These are phyloP conservation scores for Colletotrichum lindemuthianum DNA, from an alignment of 2,329 filamentous ascomycete genomes.

Conservation along the genomic window DNA sequence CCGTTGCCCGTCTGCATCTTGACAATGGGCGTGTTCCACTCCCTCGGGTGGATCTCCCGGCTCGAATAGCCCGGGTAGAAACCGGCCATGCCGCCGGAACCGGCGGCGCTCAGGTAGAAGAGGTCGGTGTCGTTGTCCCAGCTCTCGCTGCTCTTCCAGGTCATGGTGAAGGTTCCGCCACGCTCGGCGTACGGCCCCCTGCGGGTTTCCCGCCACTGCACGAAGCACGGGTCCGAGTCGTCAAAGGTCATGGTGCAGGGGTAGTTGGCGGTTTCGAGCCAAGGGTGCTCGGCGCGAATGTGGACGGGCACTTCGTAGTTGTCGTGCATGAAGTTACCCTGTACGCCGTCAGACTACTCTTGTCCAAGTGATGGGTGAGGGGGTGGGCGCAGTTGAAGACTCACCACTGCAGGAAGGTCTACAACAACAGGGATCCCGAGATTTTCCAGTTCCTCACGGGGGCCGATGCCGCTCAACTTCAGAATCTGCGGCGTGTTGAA, in stretches of 20 bases:
- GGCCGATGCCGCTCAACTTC: constrained; percentile 56
- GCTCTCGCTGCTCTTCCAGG: constrained; percentile 41
- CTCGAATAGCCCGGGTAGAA: constrained; percentile 13
- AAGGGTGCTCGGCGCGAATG: neutral
- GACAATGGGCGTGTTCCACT: constrained; percentile 6
- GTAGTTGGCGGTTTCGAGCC: constrained; percentile 7
- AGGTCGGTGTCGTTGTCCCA: constrained; percentile 38
- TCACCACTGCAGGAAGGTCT: constrained; percentile 66
- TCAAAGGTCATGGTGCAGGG: neutral
- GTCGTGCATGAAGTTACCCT: constrained; percentile 64
- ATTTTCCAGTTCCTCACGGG: constrained; percentile 48
- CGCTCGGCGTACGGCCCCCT: neutral
- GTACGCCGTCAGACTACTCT: constrained; percentile 45
- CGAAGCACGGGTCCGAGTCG: neutral
- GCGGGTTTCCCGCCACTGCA: neutral
- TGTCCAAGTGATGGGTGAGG: neutral
- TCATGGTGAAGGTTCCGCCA: constrained; percentile 36
- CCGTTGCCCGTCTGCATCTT: constrained; percentile 51
- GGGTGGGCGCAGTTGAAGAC: neutral
- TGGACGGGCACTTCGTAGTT: constrained; percentile 51
- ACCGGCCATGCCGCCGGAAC: neutral
- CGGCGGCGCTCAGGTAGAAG: constrained; percentile 37
- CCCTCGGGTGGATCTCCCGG: neutral
- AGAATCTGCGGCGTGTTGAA: constrained; percentile 58
- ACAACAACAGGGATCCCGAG: constrained; percentile 62